A percentile compares a stretch with the other conserved stretches of the same genome.
phyloP scores from a whole-genome alignment of 805 yeast species.

The Jamesozyma rosinii region DNA sequence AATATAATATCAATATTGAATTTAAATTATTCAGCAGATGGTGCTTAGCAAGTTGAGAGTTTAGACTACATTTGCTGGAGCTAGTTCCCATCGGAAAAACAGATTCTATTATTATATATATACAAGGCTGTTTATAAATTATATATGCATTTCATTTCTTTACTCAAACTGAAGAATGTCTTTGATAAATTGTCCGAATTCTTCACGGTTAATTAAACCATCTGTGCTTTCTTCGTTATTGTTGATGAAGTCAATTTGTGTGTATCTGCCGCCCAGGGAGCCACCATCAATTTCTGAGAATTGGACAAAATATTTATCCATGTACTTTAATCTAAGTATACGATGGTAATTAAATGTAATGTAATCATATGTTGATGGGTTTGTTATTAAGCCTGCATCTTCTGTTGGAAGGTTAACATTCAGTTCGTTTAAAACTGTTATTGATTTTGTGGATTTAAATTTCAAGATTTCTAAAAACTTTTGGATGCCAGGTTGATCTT shows the following conservation, averaged over 20 bases:
- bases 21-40: no score
- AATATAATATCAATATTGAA: no score
- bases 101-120: not conserved
- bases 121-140: not conserved
- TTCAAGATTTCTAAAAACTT: slow-evolving; percentile 28
- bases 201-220: slow-evolving; percentile 1
- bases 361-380: slow-evolving; percentile 14
- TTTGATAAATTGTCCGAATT: slow-evolving; percentile 7
- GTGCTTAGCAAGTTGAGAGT: no score
- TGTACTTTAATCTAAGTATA: slow-evolving; percentile 19
- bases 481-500: slow-evolving; percentile 37
- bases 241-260: slow-evolving; percentile 26
- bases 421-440: not conserved
- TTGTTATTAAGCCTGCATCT: not conserved
- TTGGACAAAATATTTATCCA: slow-evolving; percentile 26
- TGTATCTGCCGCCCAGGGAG: slow-evolving; percentile 18
- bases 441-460: not conserved
- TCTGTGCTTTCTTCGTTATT: not conserved
- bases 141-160: not conserved
- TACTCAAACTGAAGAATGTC: slow-evolving; percentile 6
- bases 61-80: no score
- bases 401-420: slow-evolving; percentile 2
- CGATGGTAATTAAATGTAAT: slow-evolving; percentile 19
- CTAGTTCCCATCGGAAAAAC: no score
- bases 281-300: slow-evolving; percentile 26